These are phyloP conservation scores for Candida stauntonica DNA, from an alignment of 805 yeast genomes.

Conservation along the genomic window DNA sequence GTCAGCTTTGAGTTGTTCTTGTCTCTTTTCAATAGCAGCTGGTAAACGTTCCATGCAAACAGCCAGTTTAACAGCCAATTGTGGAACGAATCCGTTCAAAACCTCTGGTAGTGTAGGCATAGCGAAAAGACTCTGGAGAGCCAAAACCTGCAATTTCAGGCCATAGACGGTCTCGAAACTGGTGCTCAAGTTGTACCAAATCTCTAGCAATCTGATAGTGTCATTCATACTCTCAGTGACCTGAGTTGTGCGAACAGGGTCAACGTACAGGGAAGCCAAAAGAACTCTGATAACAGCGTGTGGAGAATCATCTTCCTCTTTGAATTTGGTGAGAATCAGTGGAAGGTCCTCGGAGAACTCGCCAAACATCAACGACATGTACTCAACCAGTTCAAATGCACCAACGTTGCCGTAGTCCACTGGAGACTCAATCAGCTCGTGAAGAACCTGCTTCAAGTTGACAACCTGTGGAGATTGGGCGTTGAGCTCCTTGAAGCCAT, in stretches of 20 bases:
- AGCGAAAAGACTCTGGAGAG: slow-evolving; percentile 50
- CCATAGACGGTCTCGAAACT: slow-evolving; percentile 67
- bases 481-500: slow-evolving; percentile 39
- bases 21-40: slow-evolving; percentile 61
- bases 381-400: slow-evolving; percentile 31
- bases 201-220: slow-evolving; percentile 46
- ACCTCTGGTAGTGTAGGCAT: slow-evolving; percentile 37
- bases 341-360: slow-evolving; percentile 17
- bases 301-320: slow-evolving; percentile 32
- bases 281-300: slow-evolving; percentile 53
- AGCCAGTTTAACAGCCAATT: slow-evolving; percentile 49
- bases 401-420: slow-evolving; percentile 32
- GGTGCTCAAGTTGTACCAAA: slow-evolving; percentile 58
- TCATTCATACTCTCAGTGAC: slow-evolving; percentile 43
- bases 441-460: slow-evolving; percentile 14
- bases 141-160: slow-evolving; percentile 66
- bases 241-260: slow-evolving; percentile 52
- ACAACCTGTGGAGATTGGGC: slow-evolving; percentile 18
- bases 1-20: slow-evolving; percentile 50
- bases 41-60: slow-evolving; percentile 60
- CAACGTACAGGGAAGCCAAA: slow-evolving; percentile 58
- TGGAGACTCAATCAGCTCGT: slow-evolving; percentile 19
- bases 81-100: slow-evolving; percentile 36
- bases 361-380: slow-evolving; percentile 14
- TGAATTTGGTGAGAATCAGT: slow-evolving; percentile 11